phyloP scores from a whole-genome alignment of 495 filamentous ascomycete genomes.

The Tuber microsphaerosporum region DNA sequence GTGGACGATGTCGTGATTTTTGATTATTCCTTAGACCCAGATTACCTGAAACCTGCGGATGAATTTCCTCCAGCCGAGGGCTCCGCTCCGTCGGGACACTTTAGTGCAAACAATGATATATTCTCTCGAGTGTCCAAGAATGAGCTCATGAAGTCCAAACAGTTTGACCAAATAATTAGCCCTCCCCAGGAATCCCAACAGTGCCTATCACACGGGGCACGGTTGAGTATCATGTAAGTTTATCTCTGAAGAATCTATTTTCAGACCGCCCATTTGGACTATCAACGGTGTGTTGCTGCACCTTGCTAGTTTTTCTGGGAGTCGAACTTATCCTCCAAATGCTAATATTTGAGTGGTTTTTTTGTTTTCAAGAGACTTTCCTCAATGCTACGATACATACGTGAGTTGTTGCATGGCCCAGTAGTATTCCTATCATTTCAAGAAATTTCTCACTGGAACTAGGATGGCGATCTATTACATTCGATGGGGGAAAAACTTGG shows the following conservation, averaged over 20 bases:
- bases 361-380: background rate
- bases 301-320: background rate
- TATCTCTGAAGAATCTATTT: background rate
- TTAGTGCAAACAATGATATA: background rate
- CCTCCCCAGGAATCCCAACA: background rate
- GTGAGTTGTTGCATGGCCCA: background rate
- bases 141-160: background rate
- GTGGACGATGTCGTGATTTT: too few relatives aligned
- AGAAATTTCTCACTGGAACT: background rate
- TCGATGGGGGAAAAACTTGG: background rate
- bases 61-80: background rate
- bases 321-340: background rate
- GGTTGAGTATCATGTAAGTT: background rate
- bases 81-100: too few relatives aligned
- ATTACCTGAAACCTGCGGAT: background rate
- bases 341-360: background rate
- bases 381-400: background rate
- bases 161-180: background rate
- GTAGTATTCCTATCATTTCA: background rate
- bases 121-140: background rate
- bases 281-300: too few relatives aligned
- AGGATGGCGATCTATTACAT: background rate
- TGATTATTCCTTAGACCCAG: too few relatives aligned
- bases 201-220: background rate
- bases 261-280: too few relatives aligned